Conservation (phyloP, 805 yeast genomes). For the Danielia reshetovae region DNA sequence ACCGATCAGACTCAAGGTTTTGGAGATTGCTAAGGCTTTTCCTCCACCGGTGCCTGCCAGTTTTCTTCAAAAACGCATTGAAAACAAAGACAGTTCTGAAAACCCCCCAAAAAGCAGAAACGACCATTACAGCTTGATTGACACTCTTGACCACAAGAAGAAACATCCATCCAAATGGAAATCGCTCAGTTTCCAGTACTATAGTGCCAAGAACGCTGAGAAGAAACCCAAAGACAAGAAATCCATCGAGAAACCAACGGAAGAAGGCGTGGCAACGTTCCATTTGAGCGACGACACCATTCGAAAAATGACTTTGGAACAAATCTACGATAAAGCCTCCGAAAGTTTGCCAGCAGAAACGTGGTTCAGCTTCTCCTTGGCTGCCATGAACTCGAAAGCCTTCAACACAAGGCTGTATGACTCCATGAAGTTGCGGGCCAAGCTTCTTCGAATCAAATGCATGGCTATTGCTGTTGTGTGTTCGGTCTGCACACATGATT, state of each 20-base stretch:
- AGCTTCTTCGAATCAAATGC: constrained; percentile 61
- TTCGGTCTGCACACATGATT: constrained; percentile 52
- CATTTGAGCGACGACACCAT: constrained; percentile 54
- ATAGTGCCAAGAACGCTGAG: constrained; percentile 19
- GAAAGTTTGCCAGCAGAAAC: constrained; percentile 56
- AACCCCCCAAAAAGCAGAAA: constrained; percentile 20
- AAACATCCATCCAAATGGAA: constrained; percentile 57
- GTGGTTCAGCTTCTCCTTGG: constrained; percentile 60
- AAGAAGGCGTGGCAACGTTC: constrained; percentile 52
- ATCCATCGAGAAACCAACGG: constrained; percentile 7
- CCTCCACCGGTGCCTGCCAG: constrained; percentile 45
- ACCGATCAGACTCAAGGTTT: constrained; percentile 40
- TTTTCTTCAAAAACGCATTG: constrained; percentile 29
- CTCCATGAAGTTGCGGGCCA: constrained; percentile 50
- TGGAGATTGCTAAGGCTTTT: constrained; percentile 50
- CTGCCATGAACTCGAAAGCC: constrained; percentile 66
- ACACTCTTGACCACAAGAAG: constrained; percentile 38
- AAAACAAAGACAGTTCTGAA: constrained; percentile 7
- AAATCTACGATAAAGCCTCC: constrained; percentile 59
- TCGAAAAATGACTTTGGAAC: constrained; percentile 50
- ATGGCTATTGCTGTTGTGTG: constrained; percentile 63
- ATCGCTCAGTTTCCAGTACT: constrained; percentile 51
- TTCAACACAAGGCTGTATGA: constrained; percentile 57
- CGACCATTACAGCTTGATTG: constrained; percentile 44
- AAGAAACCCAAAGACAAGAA: constrained; percentile 9